Conservation (phyloP, 2,329 filamentous ascomycete genomes). For the Verticillium longisporum region DNA sequence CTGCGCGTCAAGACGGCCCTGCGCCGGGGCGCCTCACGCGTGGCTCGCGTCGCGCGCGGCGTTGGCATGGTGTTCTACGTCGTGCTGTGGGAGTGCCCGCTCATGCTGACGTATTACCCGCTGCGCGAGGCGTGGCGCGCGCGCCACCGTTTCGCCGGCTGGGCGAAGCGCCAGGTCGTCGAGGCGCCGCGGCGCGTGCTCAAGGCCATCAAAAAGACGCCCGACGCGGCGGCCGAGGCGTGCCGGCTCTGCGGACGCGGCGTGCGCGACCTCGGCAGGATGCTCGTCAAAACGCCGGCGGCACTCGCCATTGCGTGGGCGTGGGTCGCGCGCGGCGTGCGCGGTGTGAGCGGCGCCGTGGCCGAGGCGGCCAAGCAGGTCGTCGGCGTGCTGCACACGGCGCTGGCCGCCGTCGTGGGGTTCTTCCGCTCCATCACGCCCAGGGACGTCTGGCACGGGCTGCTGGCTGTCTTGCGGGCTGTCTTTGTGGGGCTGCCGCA, state of each 20-base stretch:
- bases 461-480: slow-evolving; percentile 20
- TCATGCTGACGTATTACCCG: slow-evolving; percentile 9
- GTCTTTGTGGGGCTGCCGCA: slow-evolving; percentile 23
- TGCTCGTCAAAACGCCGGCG: slow-evolving; percentile 18
- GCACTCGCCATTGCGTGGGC: slow-evolving; percentile 5
- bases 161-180: slow-evolving; percentile 19
- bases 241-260: background rate
- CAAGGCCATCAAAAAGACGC: slow-evolving; percentile 16
- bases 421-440: slow-evolving; percentile 28
- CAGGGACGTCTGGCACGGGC: slow-evolving; percentile 30
- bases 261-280: slow-evolving; percentile 4
- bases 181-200: slow-evolving; percentile 18
- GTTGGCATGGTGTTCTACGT: slow-evolving; percentile 17
- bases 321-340: slow-evolving; percentile 23
- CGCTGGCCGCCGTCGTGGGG: slow-evolving; percentile 20
- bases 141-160: slow-evolving; percentile 19
- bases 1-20: slow-evolving; percentile 27
- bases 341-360: slow-evolving; percentile 16
- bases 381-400: slow-evolving; percentile 28
- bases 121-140: slow-evolving; percentile 16
- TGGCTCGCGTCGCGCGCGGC: slow-evolving; percentile 13
- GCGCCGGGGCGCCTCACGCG: slow-evolving; percentile 17
- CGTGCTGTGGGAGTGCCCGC: slow-evolving; percentile 21
- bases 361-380: slow-evolving; percentile 16
- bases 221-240: slow-evolving; percentile 1